A percentile compares a stretch with the other conserved stretches of the same genome.
Evolutionary conservation across 176 grass and related monocot species (phyloP).

Genomic region (Chrysopogon serrulatus): DNA sequence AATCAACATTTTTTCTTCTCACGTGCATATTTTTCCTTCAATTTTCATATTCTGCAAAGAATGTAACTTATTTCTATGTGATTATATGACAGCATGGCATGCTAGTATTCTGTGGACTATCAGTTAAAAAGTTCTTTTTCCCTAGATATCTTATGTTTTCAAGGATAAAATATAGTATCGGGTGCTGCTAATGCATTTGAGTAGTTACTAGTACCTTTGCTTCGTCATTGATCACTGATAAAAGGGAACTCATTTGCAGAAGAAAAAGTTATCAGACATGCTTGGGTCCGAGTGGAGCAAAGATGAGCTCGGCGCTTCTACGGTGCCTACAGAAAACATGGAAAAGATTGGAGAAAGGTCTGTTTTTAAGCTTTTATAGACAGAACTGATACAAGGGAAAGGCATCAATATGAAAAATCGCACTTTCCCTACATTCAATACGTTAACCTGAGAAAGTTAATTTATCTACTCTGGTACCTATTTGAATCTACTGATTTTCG

Average conservation of each 20-base stretch:
- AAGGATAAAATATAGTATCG: not conserved
- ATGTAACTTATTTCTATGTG: not conserved
- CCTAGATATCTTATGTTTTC: not conserved
- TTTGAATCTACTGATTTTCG: slow-evolving; percentile 1
- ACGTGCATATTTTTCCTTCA: not conserved
- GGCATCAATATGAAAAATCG: not conserved
- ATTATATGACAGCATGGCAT: not conserved
- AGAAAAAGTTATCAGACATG: slow-evolving; percentile 85
- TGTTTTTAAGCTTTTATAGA: not conserved
- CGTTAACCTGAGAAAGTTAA: not conserved
- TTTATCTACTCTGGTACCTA: not conserved
- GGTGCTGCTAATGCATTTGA: slow-evolving; percentile 8
- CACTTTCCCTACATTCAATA: not conserved
- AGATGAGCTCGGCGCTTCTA: slow-evolving; percentile 91
- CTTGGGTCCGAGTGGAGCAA: slow-evolving; percentile 89
- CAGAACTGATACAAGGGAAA: not conserved
- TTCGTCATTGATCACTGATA: not conserved
- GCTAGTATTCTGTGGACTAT: not conserved
- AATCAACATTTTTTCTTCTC: not conserved
- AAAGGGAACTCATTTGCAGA: slow-evolving; percentile 47
- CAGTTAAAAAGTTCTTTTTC: not conserved
- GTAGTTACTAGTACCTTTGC: not conserved
- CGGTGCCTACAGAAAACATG: slow-evolving; percentile 80
- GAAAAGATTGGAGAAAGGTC: slow-evolving; percentile 97
- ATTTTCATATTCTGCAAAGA: not conserved